Evolutionary conservation across 1,284 basidiomycete genomes (phyloP).

Genomic region (Stygiomarasmius scandens): DNA sequence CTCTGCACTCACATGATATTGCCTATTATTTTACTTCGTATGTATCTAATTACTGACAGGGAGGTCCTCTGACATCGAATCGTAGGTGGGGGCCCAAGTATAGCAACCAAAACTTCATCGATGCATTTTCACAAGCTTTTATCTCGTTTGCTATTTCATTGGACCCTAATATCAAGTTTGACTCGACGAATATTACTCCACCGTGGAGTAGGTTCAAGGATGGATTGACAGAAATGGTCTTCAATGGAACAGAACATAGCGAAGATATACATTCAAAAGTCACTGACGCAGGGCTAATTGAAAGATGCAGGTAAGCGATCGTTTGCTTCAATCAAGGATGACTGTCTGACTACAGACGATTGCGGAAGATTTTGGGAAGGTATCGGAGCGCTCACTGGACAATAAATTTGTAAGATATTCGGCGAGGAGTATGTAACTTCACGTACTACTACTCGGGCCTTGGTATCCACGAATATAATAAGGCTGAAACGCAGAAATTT

Average conservation of each 20-base stretch:
- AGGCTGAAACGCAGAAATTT: no score
- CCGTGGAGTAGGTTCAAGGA: constrained; percentile 17
- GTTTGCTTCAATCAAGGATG: no score
- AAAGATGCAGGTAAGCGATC: constrained; percentile 16
- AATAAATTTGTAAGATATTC: no score
- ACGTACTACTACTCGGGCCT: no score
- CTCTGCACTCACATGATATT: constrained; percentile 21
- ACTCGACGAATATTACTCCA: constrained; percentile 24
- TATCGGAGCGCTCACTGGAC: constrained; percentile 4
- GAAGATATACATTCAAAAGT: background rate
- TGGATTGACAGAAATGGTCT: constrained; percentile 21
- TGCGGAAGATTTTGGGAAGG: constrained; percentile 16
- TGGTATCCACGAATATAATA: no score
- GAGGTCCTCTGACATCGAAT: background rate
- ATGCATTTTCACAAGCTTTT: constrained; percentile 26
- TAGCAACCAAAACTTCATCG: constrained; percentile 25
- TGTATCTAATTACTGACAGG: background rate
- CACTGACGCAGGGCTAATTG: constrained; percentile 1
- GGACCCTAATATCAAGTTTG: constrained; percentile 26
- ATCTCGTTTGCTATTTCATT: constrained; percentile 21
- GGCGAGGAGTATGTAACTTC: no score
- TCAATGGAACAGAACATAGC: constrained; percentile 19
- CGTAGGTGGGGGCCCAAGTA: constrained; percentile 11
- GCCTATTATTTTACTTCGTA: constrained; percentile 22
- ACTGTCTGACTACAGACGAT: no score